phyloP scores from a whole-genome alignment of 768 basidiomycete genomes.

The Asterophora parasitica region DNA sequence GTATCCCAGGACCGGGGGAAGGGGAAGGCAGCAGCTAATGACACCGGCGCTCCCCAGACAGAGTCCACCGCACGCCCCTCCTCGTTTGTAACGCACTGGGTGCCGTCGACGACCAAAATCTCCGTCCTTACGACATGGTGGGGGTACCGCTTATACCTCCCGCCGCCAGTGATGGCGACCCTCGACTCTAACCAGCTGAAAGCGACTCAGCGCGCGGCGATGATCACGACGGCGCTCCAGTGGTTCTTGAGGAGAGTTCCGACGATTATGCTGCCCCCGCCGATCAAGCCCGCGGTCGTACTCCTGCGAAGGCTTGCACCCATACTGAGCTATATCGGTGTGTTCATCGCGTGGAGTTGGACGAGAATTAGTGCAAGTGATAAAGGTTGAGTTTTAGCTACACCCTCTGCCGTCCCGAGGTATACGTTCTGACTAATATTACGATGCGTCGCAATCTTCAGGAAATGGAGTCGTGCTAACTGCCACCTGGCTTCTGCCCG shows the following conservation, averaged over 20 bases:
- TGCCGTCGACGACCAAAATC: slow-evolving; percentile 69
- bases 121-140: slow-evolving; percentile 77
- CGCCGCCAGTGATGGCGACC: slow-evolving; percentile 65
- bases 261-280: slow-evolving; percentile 50
- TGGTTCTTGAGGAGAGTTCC: slow-evolving; percentile 70
- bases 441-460: slow-evolving; percentile 20
- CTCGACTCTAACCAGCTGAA: slow-evolving; percentile 61
- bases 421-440: slow-evolving; percentile 7
- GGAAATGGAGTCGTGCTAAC: slow-evolving; percentile 78
- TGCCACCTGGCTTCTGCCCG: slow-evolving; percentile 78
- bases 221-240: slow-evolving; percentile 69
- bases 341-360: slow-evolving; percentile 81
- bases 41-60: slow-evolving; percentile 1
- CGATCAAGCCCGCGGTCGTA: slow-evolving; percentile 50
- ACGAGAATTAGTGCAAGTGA: slow-evolving; percentile 59
- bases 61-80: slow-evolving; percentile 17
- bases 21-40: slow-evolving; percentile 5
- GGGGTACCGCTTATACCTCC: slow-evolving; percentile 76
- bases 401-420: background rate
- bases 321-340: slow-evolving; percentile 65
- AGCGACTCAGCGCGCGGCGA: slow-evolving; percentile 68
- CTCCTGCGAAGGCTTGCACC: slow-evolving; percentile 63
- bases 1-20: slow-evolving; percentile 11
- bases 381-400: slow-evolving; percentile 41
- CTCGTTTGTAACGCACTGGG: slow-evolving; percentile 43